Conservation (phyloP, 345 rosid genomes). For the Citrus unshiu region DNA sequence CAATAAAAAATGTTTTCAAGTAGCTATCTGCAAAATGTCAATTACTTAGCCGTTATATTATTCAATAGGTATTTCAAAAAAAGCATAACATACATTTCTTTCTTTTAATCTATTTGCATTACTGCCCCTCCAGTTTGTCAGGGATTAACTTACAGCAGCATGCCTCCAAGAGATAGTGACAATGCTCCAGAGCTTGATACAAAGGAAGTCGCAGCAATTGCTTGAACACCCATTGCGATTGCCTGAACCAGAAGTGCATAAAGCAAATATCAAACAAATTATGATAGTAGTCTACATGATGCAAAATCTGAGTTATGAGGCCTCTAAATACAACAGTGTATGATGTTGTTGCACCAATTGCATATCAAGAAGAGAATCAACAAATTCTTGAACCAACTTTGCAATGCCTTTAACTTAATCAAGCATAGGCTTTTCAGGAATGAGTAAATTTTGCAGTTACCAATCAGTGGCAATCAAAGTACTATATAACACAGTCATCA, state of each 20-base stretch:
- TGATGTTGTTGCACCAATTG: neutral
- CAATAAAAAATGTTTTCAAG: neutral
- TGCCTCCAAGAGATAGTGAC: constrained; percentile 85
- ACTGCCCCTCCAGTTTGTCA: neutral
- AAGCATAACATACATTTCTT: neutral
- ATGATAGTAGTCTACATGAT: neutral
- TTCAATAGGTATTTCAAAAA: neutral
- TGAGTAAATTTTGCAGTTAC: neutral
- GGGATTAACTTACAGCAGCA: constrained; percentile 68
- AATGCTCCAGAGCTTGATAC: constrained; percentile 46
- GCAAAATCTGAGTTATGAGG: neutral
- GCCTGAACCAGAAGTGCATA: constrained; percentile 40
- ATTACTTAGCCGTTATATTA: neutral
- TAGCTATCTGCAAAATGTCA: neutral
- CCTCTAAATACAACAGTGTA: neutral
- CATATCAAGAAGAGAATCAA: neutral
- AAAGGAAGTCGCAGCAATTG: constrained; percentile 61
- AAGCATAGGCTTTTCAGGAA: neutral
- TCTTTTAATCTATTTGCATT: neutral
- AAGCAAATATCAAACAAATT: neutral
- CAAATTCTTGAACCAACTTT: neutral
- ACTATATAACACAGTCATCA: neutral
- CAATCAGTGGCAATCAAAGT: neutral
- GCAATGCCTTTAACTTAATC: neutral
- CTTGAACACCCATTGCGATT: constrained; percentile 68